Evolutionary conservation across 2,329 filamentous ascomycete genomes (phyloP).

Genomic region (Verticillium albo-atrum): DNA sequence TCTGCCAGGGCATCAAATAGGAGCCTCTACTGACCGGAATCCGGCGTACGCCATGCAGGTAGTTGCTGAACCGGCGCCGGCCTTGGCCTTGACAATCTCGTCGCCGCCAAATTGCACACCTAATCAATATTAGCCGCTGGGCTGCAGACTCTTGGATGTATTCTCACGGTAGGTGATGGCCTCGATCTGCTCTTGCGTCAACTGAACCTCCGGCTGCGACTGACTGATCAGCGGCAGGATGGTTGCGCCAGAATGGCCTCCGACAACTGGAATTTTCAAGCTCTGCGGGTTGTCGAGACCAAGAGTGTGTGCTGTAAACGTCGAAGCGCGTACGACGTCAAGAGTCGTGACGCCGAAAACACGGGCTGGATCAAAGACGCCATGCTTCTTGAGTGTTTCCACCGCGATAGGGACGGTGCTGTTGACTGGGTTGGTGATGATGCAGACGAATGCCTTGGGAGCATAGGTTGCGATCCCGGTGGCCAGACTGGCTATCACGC

Average conservation of each 20-base stretch:
- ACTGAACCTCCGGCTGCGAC: conserved; percentile 59
- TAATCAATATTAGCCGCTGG: background rate
- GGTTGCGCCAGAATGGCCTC: conserved; percentile 73
- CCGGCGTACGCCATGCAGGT: conserved; percentile 76
- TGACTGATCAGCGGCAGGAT: conserved; percentile 74
- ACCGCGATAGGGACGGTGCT: conserved; percentile 75
- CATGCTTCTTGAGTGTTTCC: conserved; percentile 69
- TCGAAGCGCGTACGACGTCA: conserved; percentile 71
- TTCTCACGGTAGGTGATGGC: conserved; percentile 52
- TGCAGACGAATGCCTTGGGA: conserved; percentile 68
- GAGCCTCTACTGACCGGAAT: conserved; percentile 16
- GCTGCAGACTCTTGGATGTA: background rate
- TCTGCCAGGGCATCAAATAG: background rate
- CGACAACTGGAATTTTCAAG: conserved; percentile 70
- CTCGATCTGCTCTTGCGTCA: conserved; percentile 42
- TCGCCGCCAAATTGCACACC: conserved; percentile 75
- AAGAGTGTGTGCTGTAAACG: conserved; percentile 62
- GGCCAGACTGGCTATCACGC: conserved; percentile 72
- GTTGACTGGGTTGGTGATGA: conserved; percentile 80
- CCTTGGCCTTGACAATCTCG: conserved; percentile 84
- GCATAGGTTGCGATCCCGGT: conserved; percentile 66
- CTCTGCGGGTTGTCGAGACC: conserved; percentile 49
- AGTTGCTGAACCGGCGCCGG: conserved; percentile 76
- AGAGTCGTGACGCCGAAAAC: conserved; percentile 80
- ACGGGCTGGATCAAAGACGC: conserved; percentile 74